These are phyloP conservation scores for Yamadazyma takamatsuzukensis DNA, from an alignment of 805 yeast genomes.

Conservation along the genomic window DNA sequence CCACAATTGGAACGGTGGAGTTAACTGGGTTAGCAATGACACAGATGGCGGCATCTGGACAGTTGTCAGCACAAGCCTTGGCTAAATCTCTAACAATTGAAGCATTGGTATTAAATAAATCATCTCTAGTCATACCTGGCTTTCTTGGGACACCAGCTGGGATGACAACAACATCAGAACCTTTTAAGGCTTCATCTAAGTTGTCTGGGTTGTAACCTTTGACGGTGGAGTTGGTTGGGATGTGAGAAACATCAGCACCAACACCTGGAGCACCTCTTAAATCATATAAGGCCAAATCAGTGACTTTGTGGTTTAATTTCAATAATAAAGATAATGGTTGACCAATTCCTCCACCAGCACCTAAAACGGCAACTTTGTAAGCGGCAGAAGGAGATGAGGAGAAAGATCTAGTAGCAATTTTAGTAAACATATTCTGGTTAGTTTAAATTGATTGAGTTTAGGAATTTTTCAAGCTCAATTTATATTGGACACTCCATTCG, in stretches of 20 bases:
- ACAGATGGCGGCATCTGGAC: slow-evolving; percentile 79
- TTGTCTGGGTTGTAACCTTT: slow-evolving; percentile 84
- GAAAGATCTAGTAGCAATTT: slow-evolving; percentile 59
- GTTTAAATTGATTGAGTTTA: slow-evolving; percentile 1
- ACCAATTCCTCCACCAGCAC: slow-evolving; percentile 95
- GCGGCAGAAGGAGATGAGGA: slow-evolving; percentile 63
- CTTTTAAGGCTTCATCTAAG: slow-evolving; percentile 64
- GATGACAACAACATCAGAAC: slow-evolving; percentile 82
- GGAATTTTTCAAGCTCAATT: not conserved
- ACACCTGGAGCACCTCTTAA: slow-evolving; percentile 93
- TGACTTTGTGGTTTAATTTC: slow-evolving; percentile 85
- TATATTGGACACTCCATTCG: not conserved
- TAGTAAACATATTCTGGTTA: slow-evolving; percentile 52
- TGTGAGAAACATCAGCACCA: slow-evolving; percentile 92
- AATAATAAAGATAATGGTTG: slow-evolving; percentile 54
- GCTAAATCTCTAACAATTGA: slow-evolving; percentile 93
- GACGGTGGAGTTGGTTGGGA: slow-evolving; percentile 88
- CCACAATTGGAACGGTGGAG: slow-evolving; percentile 95
- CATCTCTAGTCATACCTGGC: slow-evolving; percentile 99
- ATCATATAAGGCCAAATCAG: slow-evolving; percentile 83
- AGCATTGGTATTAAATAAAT: slow-evolving; percentile 93
- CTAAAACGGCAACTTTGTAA: slow-evolving; percentile 72
- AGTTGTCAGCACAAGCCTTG: slow-evolving; percentile 72
- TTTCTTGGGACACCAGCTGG: slow-evolving; percentile 99
- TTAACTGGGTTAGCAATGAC: slow-evolving; percentile 94